phyloP scores from a whole-genome alignment of 1,284 basidiomycete species.

The Neonothopanus nambi region DNA sequence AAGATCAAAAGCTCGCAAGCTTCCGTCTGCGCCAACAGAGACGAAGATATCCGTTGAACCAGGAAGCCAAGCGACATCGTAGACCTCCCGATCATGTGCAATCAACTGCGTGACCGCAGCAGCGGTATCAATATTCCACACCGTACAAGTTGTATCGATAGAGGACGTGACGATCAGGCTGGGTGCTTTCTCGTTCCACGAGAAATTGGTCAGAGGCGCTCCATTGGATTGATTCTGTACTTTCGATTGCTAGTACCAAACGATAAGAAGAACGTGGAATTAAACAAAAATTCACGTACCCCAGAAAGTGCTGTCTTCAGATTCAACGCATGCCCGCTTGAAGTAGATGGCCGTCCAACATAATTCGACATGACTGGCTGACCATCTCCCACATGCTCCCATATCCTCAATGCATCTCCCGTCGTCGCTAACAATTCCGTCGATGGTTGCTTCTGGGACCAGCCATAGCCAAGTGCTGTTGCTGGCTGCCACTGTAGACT shows the following conservation, averaged over 20 bases:
- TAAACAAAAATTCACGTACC: conserved; percentile 50
- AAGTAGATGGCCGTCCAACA: conserved; percentile 65
- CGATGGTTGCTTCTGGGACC: conserved; percentile 59
- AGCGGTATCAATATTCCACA: conserved; percentile 96
- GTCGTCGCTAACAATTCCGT: conserved; percentile 88
- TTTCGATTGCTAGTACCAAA: conserved; percentile 71
- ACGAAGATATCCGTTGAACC: conserved; percentile 98
- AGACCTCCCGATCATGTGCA: conserved; percentile 98
- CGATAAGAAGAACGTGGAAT: conserved; percentile 16
- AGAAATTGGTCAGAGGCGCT: conserved; percentile 92
- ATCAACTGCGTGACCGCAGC: conserved; percentile 97
- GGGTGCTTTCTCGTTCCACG: conserved; percentile 91
- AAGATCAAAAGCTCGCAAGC: conserved; percentile 94
- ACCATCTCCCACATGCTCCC: conserved; percentile 76
- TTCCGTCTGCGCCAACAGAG: conserved; percentile 97
- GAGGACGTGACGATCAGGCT: conserved; percentile 92
- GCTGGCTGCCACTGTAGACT: conserved; percentile 83
- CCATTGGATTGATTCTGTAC: conserved; percentile 79
- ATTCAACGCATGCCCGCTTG: conserved; percentile 55
- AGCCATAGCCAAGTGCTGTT: conserved; percentile 57
- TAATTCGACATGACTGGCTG: conserved; percentile 60
- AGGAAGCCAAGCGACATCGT: conserved; percentile 98
- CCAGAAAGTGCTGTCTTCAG: conserved; percentile 78
- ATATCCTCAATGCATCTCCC: conserved; percentile 86
- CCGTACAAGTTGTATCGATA: conserved; percentile 94